A percentile compares a stretch with the other conserved stretches of the same genome.
Conservation (phyloP, 148 eudicot genomes). For the Fagopyrum tataricum region DNA sequence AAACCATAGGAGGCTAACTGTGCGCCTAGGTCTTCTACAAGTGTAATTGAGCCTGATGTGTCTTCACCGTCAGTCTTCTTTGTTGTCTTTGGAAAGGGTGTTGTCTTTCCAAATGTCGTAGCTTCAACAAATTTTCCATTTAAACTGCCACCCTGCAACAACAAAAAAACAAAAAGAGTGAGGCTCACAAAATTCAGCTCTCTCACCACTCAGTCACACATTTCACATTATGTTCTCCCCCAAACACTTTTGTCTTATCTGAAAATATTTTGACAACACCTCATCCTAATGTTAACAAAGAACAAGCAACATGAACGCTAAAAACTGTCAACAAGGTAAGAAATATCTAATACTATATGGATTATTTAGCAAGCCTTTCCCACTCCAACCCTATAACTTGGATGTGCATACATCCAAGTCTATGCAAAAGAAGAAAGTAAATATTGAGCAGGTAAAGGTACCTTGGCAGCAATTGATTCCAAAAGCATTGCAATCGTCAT, state of each 20-base stretch:
- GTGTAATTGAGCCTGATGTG: conserved; percentile 38
- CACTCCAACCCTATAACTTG: neutral
- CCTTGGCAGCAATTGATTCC: conserved; percentile 99
- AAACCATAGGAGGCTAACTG: conserved; percentile 58
- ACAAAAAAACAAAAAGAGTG: neutral
- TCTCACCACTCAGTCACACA: too few species aligned
- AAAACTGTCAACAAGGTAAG: neutral
- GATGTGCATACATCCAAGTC: neutral
- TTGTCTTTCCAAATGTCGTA: conserved; percentile 57
- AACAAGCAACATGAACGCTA: neutral
- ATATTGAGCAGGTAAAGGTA: conserved; percentile 17
- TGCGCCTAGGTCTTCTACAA: conserved; percentile 75
- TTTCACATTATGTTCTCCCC: too few species aligned
- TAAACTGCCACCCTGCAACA: conserved; percentile 71
- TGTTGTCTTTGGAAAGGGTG: conserved; percentile 53
- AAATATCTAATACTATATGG: neutral
- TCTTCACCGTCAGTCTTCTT: conserved; percentile 30
- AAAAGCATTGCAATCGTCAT: conserved; percentile 99
- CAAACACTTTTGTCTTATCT: neutral
- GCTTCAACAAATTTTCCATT: conserved; percentile 77
- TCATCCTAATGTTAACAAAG: neutral
- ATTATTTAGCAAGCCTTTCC: neutral
- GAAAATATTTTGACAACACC: neutral
- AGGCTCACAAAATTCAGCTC: too few species aligned
- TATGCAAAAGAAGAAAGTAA: neutral